Conservation (phyloP, 2,329 filamentous ascomycete genomes). For the Xylariaceae sp. region DNA sequence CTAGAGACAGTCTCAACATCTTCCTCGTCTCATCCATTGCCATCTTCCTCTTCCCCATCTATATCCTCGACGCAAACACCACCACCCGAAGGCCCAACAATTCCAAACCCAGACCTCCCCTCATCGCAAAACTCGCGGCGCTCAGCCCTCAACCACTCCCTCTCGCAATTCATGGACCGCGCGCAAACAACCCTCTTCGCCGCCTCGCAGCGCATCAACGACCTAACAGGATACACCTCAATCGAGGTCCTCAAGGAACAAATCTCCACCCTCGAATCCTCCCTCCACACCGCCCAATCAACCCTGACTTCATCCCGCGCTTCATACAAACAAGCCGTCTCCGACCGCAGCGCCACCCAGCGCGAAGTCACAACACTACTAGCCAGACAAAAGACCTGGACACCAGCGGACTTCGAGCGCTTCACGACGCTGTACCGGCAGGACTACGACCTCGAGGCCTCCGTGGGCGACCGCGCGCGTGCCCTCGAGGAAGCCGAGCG, state of each 20-base stretch:
- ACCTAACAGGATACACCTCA: constrained; percentile 87
- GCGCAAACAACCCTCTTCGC: constrained; percentile 79
- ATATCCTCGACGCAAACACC: too few species aligned
- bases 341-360: constrained; percentile 80
- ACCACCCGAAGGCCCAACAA: constrained; percentile 7
- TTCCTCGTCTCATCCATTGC: too few species aligned
- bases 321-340: constrained; percentile 77
- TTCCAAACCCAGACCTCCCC: constrained; percentile 36
- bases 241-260: constrained; percentile 81
- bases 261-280: constrained; percentile 64
- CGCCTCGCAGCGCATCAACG: constrained; percentile 85
- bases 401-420: constrained; percentile 79
- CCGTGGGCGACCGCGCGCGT: constrained; percentile 68
- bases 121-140: constrained; percentile 44
- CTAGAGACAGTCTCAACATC: too few species aligned
- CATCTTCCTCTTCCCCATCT: too few species aligned
- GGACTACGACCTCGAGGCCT: constrained; percentile 89
- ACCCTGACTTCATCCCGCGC: constrained; percentile 68
- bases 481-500: constrained; percentile 71
- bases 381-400: constrained; percentile 92
- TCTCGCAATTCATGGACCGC: constrained; percentile 79
- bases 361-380: constrained; percentile 93
- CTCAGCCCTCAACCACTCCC: constrained; percentile 41
- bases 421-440: constrained; percentile 90
- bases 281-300: constrained; percentile 56